Percentiles rank a stretch among this genome's conserved stretches.
phyloP scores from a whole-genome alignment of 768 basidiomycete genomes.

The Russula ochroleuca region DNA sequence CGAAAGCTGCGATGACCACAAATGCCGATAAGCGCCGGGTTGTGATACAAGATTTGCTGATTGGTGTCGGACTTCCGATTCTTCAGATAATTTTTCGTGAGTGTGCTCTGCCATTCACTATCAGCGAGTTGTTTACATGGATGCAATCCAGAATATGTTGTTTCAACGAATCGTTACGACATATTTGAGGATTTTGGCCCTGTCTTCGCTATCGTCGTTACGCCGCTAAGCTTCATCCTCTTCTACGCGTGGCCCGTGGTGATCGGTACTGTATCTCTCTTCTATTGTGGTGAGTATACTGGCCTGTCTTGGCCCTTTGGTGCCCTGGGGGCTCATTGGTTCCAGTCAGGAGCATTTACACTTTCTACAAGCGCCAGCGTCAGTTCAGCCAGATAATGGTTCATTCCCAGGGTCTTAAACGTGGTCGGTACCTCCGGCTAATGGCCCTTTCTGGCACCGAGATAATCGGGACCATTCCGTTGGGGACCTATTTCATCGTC shows the following conservation, averaged over 20 bases:
- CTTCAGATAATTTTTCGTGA: background rate
- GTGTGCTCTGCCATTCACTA: background rate
- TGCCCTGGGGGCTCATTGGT: background rate
- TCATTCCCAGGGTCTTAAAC: conserved; percentile 25
- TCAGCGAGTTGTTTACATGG: background rate
- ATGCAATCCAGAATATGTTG: background rate
- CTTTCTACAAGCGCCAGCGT: conserved; percentile 26
- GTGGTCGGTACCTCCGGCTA: background rate
- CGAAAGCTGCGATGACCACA: conserved; percentile 35
- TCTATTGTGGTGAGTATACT: conserved; percentile 38
- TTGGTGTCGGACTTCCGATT: conserved; percentile 31
- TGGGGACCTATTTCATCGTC: background rate
- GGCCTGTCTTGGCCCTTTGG: background rate
- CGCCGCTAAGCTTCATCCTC: conserved; percentile 33
- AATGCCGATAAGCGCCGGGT: background rate
- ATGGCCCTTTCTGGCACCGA: background rate
- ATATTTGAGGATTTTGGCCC: conserved; percentile 44
- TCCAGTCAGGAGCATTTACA: conserved; percentile 30
- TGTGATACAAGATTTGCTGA: conserved; percentile 22
- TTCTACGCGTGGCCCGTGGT: conserved; percentile 31
- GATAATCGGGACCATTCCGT: background rate
- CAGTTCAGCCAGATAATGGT: conserved; percentile 29
- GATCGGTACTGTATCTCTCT: conserved; percentile 31
- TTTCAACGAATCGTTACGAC: background rate
- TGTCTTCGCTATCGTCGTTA: conserved; percentile 35